Conservation (phyloP, 441 rosid genomes). For the Erodium moschatum region DNA sequence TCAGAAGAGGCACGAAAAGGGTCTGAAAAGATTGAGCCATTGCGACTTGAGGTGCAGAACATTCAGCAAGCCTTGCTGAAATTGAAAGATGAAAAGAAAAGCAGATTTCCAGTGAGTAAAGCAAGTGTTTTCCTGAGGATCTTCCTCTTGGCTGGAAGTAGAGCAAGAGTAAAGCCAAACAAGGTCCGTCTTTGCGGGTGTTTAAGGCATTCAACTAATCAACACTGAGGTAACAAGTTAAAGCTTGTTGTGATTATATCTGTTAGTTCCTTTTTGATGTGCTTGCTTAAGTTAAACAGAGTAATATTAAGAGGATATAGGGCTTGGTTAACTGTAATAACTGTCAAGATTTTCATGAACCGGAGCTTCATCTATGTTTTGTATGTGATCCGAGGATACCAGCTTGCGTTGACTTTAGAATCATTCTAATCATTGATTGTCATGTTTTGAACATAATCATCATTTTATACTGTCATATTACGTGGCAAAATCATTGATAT, state of each 20-base stretch:
- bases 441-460: too few relatives aligned
- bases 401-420: too few relatives aligned
- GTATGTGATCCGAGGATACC: too few relatives aligned
- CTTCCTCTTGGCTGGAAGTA: constrained; percentile 50
- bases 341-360: not conserved
- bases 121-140: constrained; percentile 61
- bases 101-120: constrained; percentile 43
- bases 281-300: not conserved
- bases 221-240: constrained; percentile 22
- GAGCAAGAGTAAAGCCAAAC: constrained; percentile 37
- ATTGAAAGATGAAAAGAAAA: constrained; percentile 64
- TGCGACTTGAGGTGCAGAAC: constrained; percentile 70
- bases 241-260: not conserved
- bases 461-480: too few relatives aligned
- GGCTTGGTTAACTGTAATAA: not conserved
- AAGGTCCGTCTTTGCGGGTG: constrained; percentile 71
- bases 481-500: not conserved
- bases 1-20: constrained; percentile 46
- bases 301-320: not conserved
- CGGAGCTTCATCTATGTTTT: not conserved
- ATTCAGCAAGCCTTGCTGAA: constrained; percentile 48
- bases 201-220: constrained; percentile 31
- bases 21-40: constrained; percentile 63
- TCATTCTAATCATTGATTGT: too few relatives aligned
- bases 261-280: not conserved